Base-by-base conservation (phyloP, 2,329 filamentous ascomycete genomes). In the Dichotomopilus funicola region DNA sequence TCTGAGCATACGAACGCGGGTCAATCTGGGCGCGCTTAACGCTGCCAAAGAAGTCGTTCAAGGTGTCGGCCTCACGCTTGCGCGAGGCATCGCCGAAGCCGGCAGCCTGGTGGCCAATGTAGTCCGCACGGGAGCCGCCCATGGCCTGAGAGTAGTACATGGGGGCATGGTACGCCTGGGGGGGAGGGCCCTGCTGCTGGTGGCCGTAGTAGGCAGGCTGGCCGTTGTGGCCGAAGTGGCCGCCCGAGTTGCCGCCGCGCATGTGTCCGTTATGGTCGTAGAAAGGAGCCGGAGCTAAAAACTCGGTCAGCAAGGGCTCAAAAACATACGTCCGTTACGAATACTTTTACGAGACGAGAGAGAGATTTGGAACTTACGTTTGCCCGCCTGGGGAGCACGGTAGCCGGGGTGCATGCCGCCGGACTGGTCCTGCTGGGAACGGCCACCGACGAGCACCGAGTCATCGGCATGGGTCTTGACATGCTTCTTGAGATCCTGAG, bases 381-480 rank as follows among this genome's bases (percentile, higher is more conserved):
- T 82, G 66, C 73, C 69, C 48, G 72, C 67, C 8, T 57, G 56
- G 62, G 78, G 78, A 43, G 74, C 66, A 61, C 81, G 76, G 68
- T 85, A 86, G 61, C 73, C 76, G 12, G 68, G 64, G 58, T 71
- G 71, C 66, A 82, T 70, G 59, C 74, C 75, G n/a, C 71, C 72
- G 58, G 78, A 75, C 55, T 73, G 75, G 58, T 83, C 80, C 63
- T 76, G 76, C 34, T 73, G 73, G 11, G 75, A 73, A 46, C 79
- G 75, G 13, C 63, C 61, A 33, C 44, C 44, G 45, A 80, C 75
- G 43, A 85, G 77, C 42, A 95, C 89, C 43, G 91, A 95, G 73
- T 96, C 92, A 68, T 97, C 92, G 65, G 92, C 92, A 70, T 97
- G 92, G 4, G 92, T 97, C 85, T 97, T 99, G 73, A 97, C 91